phyloP scores from a whole-genome alignment of 257 asterid species.

The Ocimum tenuiflorum region DNA sequence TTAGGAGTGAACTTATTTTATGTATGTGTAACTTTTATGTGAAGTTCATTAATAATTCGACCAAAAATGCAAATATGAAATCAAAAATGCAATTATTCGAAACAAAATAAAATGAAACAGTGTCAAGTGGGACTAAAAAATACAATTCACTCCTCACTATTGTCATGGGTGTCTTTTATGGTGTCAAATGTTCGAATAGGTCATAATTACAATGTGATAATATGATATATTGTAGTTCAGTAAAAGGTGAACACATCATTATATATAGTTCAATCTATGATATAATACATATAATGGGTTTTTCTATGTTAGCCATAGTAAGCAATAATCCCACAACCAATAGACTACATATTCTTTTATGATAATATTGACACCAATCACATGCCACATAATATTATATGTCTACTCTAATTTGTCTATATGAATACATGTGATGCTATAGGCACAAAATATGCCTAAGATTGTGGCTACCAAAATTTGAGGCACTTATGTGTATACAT shows the following conservation, averaged over 20 bases:
- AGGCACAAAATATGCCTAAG: conserved; percentile 1
- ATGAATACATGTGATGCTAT: background rate
- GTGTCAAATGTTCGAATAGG: background rate
- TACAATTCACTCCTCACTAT: too few species aligned
- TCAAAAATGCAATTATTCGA: too few species aligned
- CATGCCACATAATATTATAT: conserved; percentile 11
- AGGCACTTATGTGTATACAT: too few species aligned
- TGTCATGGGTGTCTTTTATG: background rate
- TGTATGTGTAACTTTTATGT: too few species aligned
- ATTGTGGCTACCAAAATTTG: conserved; percentile 14
- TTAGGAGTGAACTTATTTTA: too few species aligned
- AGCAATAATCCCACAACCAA: background rate
- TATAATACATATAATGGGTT: background rate
- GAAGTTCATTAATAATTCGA: too few species aligned
- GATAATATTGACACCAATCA: conserved; percentile 3
- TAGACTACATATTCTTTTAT: background rate
- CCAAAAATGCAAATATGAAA: too few species aligned
- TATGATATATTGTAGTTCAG: too few species aligned
- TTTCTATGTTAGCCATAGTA: background rate
- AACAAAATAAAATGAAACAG: too few species aligned
- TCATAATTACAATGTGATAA: background rate
- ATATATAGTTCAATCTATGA: background rate
- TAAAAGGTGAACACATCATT: background rate
- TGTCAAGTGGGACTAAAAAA: too few species aligned
- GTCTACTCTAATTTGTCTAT: background rate